A percentile compares a stretch with the other conserved stretches of the same genome.
Conservation (phyloP, 176 grass and related monocot species). For the Themeda triandra region DNA sequence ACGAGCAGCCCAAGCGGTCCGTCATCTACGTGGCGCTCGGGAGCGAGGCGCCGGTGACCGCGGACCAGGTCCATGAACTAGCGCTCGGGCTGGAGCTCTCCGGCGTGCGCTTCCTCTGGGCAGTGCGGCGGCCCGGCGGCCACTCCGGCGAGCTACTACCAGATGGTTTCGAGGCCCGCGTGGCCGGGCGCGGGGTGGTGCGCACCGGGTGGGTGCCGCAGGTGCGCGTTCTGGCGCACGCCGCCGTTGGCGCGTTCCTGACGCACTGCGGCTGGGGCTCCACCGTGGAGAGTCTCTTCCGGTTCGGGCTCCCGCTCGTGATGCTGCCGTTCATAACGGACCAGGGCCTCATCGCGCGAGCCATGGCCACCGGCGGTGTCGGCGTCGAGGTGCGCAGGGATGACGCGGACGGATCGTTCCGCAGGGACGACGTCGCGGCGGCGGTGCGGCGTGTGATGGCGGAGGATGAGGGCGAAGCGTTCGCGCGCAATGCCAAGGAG, state of each 20-base stretch:
- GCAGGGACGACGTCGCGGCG: not conserved
- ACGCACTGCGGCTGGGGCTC: slow-evolving; percentile 52
- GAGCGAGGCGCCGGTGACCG: not conserved
- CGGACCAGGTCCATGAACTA: not conserved
- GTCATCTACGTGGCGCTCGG: slow-evolving; percentile 8
- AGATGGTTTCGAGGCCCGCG: slow-evolving; percentile 8
- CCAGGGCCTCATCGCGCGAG: slow-evolving; percentile 27
- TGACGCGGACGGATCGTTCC: slow-evolving; percentile 19
- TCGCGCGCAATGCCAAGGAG: slow-evolving; percentile 28
- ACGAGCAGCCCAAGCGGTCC: not conserved
- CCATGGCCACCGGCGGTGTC: not conserved
- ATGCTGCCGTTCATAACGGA: slow-evolving; percentile 32
- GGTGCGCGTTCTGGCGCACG: slow-evolving; percentile 31
- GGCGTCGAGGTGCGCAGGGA: slow-evolving; percentile 26
- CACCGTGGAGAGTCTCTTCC: slow-evolving; percentile 22
- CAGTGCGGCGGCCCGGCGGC: not conserved
- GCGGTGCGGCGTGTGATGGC: slow-evolving; percentile 34
- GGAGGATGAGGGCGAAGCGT: slow-evolving; percentile 18
- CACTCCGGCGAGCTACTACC: not conserved
- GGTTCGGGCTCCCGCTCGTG: slow-evolving; percentile 37
- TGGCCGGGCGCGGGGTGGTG: not conserved
- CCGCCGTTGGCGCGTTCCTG: slow-evolving; percentile 35
- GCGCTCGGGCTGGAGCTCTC: not conserved
- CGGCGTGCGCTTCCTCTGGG: not conserved
- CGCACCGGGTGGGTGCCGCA: slow-evolving; percentile 41